phyloP scores from a whole-genome alignment of 352 stramenopile genomes.

The Pythium dissimile region DNA sequence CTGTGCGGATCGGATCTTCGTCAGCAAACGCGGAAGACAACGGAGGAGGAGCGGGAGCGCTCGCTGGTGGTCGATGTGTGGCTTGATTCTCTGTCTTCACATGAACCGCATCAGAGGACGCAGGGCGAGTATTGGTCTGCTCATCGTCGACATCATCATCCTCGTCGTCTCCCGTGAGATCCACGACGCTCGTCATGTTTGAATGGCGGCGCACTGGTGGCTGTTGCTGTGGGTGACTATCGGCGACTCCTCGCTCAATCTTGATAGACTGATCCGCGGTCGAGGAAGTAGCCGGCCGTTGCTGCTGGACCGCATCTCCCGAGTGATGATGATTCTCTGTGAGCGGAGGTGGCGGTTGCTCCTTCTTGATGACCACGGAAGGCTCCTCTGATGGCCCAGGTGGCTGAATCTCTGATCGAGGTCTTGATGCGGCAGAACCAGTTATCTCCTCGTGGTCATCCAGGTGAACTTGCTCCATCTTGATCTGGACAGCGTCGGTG shows the following conservation, averaged over 20 bases:
- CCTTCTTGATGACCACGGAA: neutral
- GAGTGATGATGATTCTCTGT: neutral
- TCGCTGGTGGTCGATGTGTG: neutral
- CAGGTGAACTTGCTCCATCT: conserved; percentile 18
- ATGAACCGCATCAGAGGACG: neutral
- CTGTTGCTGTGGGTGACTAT: neutral
- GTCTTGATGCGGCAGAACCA: neutral
- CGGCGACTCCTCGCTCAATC: neutral
- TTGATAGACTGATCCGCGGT: neutral
- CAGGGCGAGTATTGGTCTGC: neutral
- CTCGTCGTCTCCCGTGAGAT: conserved; percentile 31
- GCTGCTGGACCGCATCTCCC: neutral
- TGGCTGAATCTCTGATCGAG: neutral
- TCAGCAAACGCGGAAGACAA: conserved; percentile 19
- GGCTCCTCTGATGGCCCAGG: neutral
- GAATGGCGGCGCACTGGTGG: neutral
- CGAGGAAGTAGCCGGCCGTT: neutral
- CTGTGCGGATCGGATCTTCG: conserved; percentile 48
- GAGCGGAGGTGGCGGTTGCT: neutral
- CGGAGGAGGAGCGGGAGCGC: neutral
- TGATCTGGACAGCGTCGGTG: conserved; percentile 12
- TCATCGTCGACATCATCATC: conserved; percentile 8
- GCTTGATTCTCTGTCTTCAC: conserved; percentile 2
- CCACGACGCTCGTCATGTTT: conserved; percentile 9
- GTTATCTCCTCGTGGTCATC: neutral